phyloP scores from a whole-genome alignment of 116 monocot species.

The Iris pallida region DNA sequence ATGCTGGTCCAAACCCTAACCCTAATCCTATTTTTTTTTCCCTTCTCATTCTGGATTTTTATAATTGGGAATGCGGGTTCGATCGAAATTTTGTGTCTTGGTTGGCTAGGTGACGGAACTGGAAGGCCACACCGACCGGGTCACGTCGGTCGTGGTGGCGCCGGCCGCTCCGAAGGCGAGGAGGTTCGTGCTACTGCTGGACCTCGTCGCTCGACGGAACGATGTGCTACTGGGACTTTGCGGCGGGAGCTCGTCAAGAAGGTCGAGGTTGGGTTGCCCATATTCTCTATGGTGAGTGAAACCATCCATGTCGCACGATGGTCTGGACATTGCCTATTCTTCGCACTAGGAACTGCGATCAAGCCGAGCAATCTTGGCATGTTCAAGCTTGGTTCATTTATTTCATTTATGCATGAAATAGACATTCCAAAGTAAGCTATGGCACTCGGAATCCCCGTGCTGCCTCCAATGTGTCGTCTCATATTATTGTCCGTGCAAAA shows the following conservation, averaged over 20 bases:
- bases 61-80: neutral
- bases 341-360: no score
- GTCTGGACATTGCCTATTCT: no score
- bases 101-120: constrained; percentile 65
- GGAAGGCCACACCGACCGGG: constrained; percentile 62
- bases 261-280: constrained; percentile 47
- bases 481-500: no score
- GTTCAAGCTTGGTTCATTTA: no score
- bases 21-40: no score
- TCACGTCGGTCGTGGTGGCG: constrained; percentile 80
- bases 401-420: no score
- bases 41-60: neutral
- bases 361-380: no score
- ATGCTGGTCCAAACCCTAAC: constrained; percentile 41
- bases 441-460: no score
- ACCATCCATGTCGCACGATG: no score
- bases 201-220: constrained; percentile 78
- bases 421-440: no score
- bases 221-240: constrained; percentile 85
- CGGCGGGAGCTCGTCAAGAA: constrained; percentile 55
- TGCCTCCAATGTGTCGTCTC: no score
- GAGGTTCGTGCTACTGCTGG: constrained; percentile 77
- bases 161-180: constrained; percentile 28
- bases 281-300: constrained; percentile 68
- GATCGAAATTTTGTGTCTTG: constrained; percentile 16